Percentiles rank a stretch among this genome's conserved stretches.
Conservation (phyloP, 2,329 filamentous ascomycete species). For the Arthrobotrys sphaeroides region DNA sequence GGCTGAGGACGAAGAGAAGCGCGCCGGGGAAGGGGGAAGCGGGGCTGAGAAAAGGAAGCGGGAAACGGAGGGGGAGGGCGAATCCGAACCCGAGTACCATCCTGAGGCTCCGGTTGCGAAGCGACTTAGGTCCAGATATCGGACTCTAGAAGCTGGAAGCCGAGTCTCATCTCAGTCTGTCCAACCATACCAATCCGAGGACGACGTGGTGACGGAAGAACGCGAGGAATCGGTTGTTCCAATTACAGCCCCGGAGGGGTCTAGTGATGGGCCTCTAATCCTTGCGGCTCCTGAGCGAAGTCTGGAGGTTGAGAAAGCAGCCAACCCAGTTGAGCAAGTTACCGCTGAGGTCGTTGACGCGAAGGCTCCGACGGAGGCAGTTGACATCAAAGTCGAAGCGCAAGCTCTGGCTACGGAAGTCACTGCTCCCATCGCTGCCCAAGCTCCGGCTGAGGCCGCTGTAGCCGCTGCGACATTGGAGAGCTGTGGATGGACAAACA, state of each 20-base stretch:
- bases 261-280: background rate
- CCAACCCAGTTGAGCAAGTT: background rate
- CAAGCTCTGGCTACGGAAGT: background rate
- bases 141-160: background rate
- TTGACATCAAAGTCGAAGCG: background rate
- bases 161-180: background rate
- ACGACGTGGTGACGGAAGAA: background rate
- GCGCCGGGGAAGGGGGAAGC: background rate
- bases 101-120: background rate
- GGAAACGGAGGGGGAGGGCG: background rate
- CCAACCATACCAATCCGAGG: background rate
- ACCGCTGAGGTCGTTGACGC: too few species aligned
- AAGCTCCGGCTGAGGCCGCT: background rate
- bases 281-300: background rate
- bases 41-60: background rate
- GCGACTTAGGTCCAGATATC: background rate
- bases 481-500: conserved; percentile 12
- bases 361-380: background rate
- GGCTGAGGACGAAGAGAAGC: background rate
- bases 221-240: conserved; percentile 1
- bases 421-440: background rate
- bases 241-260: background rate
- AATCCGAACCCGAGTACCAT: background rate
- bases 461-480: background rate
- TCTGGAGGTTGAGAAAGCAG: background rate